Evolutionary conservation across 768 basidiomycete genomes (phyloP), one percentile per base, ranked within the genome.

Genomic region (Termitomyces sp.): DNA sequence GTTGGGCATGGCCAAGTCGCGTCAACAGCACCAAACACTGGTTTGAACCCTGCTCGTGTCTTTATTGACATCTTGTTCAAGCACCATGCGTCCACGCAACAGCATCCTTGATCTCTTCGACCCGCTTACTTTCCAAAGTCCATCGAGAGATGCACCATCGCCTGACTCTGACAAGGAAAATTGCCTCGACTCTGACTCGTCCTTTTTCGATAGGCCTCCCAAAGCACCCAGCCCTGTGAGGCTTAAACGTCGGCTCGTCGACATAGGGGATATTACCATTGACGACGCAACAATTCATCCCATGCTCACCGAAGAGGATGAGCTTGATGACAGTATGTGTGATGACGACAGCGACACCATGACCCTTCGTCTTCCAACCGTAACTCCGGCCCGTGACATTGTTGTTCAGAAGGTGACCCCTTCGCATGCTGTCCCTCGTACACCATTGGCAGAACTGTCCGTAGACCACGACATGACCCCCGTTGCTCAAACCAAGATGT

Each of bases 31-130:
- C 59, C 72, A 78, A 79, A 78, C 63, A 77, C 50, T 57, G 45
- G 51, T 63, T 63, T 51, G 59, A 52, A 36, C 36, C 26, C 22
- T n/a, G 24, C 51, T 24, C 14, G 33, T 26, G 36, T 52, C 51
- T 16, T 26, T 32, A 18, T 28, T n/a, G 47, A 13, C n/a, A n/a
- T 62, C 61, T 57, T 59, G 28, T 61, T 59, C 62, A 71, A 74
- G 69, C 68, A 62, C 69, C 52, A 69, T 64, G 59, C 73, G 74
- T 53, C 80, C 81, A 26, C 70, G 80, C 57, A 68, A 68, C 14
- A 82, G 80, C 62, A 61, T 83, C 42, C 77, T 83, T 44, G 65
- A 71, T 16, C 74, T 81, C 38, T 83, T 83, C 63, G 81, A 83
- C 70, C 81, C 81, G 26, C 75, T 83, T 35, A 58, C 71, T n/a